Percentiles rank a stretch among this genome's conserved stretches.
Conservation (phyloP, 2,329 filamentous ascomycete genomes). For the Fusarium nanum region DNA sequence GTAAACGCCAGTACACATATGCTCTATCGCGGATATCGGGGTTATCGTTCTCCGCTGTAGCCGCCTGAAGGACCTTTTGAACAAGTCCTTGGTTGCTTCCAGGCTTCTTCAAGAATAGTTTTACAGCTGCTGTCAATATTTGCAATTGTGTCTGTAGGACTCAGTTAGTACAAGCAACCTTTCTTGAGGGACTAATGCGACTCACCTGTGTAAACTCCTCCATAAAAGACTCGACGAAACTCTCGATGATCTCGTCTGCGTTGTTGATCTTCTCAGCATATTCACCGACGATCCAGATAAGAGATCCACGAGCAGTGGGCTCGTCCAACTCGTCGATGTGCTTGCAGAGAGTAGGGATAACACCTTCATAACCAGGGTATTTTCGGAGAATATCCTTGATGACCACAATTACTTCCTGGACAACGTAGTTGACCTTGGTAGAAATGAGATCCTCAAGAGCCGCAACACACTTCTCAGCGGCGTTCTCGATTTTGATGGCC, state of each 20-base stretch:
- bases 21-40: constrained; percentile 96
- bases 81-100: constrained; percentile 91
- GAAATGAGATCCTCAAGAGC: constrained; percentile 93
- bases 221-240: constrained; percentile 93
- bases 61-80: constrained; percentile 91
- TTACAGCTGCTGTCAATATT: constrained; percentile 96
- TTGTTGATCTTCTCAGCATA: constrained; percentile 99
- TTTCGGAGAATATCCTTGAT: constrained; percentile 99
- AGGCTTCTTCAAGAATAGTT: constrained; percentile 96
- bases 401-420: constrained; percentile 98
- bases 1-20: constrained; percentile 96
- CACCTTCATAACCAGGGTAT: constrained; percentile 97
- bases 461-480: constrained; percentile 95
- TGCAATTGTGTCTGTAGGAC: constrained; percentile 88
- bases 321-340: constrained; percentile 98
- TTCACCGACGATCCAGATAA: constrained; percentile 99
- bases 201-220: constrained; percentile 94
- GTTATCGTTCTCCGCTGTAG: constrained; percentile 96
- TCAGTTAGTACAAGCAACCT: neutral
- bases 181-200: constrained; percentile 4
- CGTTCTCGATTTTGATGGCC: constrained; percentile 96
- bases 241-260: constrained; percentile 90
- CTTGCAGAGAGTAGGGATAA: constrained; percentile 95
- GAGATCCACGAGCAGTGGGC: constrained; percentile 85
- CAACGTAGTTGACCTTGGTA: constrained; percentile 98